Evolutionary conservation across 2,329 filamentous ascomycete species (phyloP), one percentile per base, ranked within the genome.

Genomic region (Arthrobotrys entomopaga): DNA sequence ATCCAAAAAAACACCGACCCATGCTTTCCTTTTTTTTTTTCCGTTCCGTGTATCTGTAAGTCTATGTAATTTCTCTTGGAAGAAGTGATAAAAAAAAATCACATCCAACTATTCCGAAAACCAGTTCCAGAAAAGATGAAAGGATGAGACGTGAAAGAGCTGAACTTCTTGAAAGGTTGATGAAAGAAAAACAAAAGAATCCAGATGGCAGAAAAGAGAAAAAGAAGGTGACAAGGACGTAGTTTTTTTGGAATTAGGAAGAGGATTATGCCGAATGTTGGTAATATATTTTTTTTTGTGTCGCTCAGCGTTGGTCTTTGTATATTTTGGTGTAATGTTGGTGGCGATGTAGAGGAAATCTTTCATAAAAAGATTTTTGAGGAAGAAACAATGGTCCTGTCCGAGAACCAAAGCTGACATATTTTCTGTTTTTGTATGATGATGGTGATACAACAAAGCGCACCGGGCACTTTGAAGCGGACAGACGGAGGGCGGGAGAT

Each of bases 391-490:
- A 58, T 63, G 63, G 52, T 16, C 57, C 57, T 67, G 70, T 53
- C 70, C 70, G 58, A 58, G 46, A 46, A 26, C 70, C 63, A n/a
- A 67, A 64, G 70, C 58, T 74, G 70, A 59, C 3, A 57, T 64
- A 56, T 74, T 74, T 48, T 74, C 54, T 52, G 15, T 22, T 53
- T 46, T 29, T 60, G 26, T 46, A 56, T 64, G 38, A 67, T 56
- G 61, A 56, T 64, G 38, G 64, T 56, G 61, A 34, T 61, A 73
- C 70, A 74, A 67, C 70, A 65, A 74, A 74, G 70, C 19, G 70
- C 70, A 52, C 70, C 70, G 40, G 70, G 70, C 70, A 66, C 70
- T 64, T 67, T 67, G 70, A 67, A 64, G 70, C 70, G 70, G 70
- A 74, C 70, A 74, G 48, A 54, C 57, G 58, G 54, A 56, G 1